Evolutionary conservation across 495 filamentous ascomycete genomes (phyloP).

Genomic region (Talaromyces proteolyticus): DNA sequence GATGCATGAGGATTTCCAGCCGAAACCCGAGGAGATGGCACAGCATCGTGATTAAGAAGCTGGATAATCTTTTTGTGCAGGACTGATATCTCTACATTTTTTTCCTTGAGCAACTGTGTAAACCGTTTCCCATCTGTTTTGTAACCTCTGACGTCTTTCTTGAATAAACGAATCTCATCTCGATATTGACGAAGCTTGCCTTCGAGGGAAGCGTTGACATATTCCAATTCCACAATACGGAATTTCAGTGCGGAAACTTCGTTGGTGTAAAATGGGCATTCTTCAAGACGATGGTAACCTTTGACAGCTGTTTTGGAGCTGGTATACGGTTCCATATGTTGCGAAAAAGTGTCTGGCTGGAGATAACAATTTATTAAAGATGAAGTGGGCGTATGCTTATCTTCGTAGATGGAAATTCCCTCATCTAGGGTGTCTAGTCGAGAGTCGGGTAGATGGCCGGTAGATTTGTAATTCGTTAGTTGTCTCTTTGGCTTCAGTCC

Average conservation of each 20-base stretch:
- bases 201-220: slow-evolving; percentile 4
- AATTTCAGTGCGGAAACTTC: slow-evolving; percentile 4
- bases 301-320: not conserved
- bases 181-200: slow-evolving; percentile 3
- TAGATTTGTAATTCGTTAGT: not conserved
- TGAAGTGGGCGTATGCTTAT: not conserved
- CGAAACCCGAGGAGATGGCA: not conserved
- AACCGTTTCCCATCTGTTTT: not conserved
- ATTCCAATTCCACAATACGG: slow-evolving; percentile 5
- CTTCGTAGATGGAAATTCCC: not conserved
- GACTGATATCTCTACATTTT: slow-evolving; percentile 1
- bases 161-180: slow-evolving; percentile 4
- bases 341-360: not conserved
- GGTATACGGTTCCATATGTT: not conserved
- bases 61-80: slow-evolving; percentile 4
- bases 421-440: not conserved
- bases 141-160: slow-evolving; percentile 2
- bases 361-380: not conserved
- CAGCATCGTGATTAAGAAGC: slow-evolving; percentile 1
- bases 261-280: not conserved
- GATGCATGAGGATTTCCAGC: not conserved
- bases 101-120: not conserved
- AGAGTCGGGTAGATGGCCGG: not conserved
- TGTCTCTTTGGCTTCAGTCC: not conserved
- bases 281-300: not conserved